Percentiles rank a stretch among this genome's conserved stretches.
phyloP scores from a whole-genome alignment of 768 basidiomycete species.

The Pleurotus tuoliensis region DNA sequence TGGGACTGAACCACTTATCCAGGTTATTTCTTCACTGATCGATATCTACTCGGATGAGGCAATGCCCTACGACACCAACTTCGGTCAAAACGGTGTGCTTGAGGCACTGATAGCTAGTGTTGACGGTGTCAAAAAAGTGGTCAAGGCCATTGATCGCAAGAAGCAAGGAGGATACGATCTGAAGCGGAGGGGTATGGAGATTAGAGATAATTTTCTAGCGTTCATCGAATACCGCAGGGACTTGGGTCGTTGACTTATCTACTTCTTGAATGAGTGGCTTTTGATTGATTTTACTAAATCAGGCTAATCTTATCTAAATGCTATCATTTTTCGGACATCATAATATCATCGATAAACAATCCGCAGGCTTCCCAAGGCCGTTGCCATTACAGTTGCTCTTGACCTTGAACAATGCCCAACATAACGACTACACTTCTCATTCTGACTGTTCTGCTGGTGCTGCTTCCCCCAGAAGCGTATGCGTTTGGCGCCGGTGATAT shows the following conservation, averaged over 20 bases:
- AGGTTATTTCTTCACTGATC: constrained; percentile 78
- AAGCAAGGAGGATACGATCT: constrained; percentile 66
- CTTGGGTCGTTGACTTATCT: constrained; percentile 35
- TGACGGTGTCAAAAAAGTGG: constrained; percentile 57
- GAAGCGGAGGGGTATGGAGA: constrained; percentile 66
- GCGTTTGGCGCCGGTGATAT: constrained; percentile 69
- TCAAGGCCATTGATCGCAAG: constrained; percentile 62
- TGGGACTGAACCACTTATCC: constrained; percentile 68
- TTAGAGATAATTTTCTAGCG: constrained; percentile 69
- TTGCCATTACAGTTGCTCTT: too few species aligned
- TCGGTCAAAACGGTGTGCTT: constrained; percentile 59
- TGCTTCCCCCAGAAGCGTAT: constrained; percentile 40
- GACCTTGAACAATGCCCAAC: background rate
- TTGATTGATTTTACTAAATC: background rate
- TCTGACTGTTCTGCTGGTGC: constrained; percentile 31
- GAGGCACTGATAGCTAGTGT: constrained; percentile 53
- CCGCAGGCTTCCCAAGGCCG: too few species aligned
- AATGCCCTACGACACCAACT: constrained; percentile 76
- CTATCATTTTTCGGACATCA: background rate
- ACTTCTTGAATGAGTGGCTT: background rate
- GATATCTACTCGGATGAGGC: constrained; percentile 93
- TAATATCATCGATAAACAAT: background rate
- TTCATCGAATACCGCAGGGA: constrained; percentile 71
- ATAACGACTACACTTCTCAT: constrained; percentile 29
- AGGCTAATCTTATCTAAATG: background rate